A percentile compares a stretch with the other conserved stretches of the same genome.
Evolutionary conservation across 2,329 filamentous ascomycete species (phyloP).

Genomic region (Aspergillus carbonarius): DNA sequence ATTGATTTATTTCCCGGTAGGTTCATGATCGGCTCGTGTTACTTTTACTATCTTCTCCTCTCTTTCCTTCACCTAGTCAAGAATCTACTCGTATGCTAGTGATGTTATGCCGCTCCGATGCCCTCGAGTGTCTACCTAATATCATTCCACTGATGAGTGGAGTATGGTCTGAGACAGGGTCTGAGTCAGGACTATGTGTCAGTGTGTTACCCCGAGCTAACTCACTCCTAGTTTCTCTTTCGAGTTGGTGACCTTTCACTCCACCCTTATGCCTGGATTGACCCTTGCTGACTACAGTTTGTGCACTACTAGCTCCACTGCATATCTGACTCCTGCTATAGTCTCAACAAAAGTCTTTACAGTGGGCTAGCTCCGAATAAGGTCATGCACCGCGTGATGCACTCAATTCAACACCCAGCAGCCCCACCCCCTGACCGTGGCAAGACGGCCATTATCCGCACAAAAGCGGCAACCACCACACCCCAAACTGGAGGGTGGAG

Average conservation of each 20-base stretch:
- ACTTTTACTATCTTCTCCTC: neutral
- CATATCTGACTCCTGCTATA: neutral
- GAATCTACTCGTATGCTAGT: neutral
- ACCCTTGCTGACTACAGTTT: neutral
- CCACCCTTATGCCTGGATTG: neutral
- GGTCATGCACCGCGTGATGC: neutral
- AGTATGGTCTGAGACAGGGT: neutral
- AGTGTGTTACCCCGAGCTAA: neutral
- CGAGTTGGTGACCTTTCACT: neutral
- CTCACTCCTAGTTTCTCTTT: neutral
- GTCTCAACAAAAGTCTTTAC: neutral
- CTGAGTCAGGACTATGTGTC: neutral
- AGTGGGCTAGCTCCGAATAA: neutral
- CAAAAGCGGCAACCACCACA: constrained; percentile 32
- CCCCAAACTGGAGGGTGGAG: constrained; percentile 31
- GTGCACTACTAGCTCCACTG: neutral
- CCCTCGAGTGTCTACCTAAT: too few species aligned
- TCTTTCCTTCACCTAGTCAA: neutral
- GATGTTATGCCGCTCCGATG: neutral
- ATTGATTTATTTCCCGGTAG: too few species aligned
- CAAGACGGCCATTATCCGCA: neutral
- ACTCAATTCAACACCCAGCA: neutral
- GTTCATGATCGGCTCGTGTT: neutral
- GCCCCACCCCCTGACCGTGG: neutral
- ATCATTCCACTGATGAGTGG: neutral